Base-by-base conservation (phyloP, 768 basidiomycete genomes). In the Boletus sp. region DNA sequence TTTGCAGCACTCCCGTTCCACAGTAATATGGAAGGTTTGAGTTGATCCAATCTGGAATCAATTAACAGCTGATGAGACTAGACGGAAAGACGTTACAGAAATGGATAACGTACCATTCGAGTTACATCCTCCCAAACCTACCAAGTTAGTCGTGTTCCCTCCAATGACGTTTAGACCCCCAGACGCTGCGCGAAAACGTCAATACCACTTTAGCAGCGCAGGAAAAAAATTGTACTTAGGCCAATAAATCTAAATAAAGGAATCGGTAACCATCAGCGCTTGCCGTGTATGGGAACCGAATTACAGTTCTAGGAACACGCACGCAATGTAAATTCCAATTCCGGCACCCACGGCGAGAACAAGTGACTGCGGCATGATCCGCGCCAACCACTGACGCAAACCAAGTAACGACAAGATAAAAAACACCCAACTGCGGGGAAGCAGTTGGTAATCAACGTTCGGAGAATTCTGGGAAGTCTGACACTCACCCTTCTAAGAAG, bases 261-360 rank as follows among this genome's bases (percentile, higher is more conserved):
- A 58, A 50, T 51, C 33, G 42, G 41, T 29, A 36, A 3, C n/a
- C 49, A 61, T 71, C 39, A 69, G 45, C 17, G 24, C 24, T 24
- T 24, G 18, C 37, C 28, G 2, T 32, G 6, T 1, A 44, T 32
- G 5, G 29, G 28, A 44, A 55, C 58, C 15, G 50, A 36, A 29
- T 35, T 51, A 36, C 44, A 24, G 17, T 53, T 42, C 15, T 56
- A 10, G 15, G 20, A 56, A 42, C 29, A 81, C 84, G 66, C 64
- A 90, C 80, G 91, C 90, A 61, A 94, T 90, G 73, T 90, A 94
- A 17, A 94, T 71, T 57, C 92, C 92, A 64, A 94, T 93, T 56
- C 92, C 92, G 37, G 89, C 84, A 42, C 92, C 92, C 11, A 92
- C 89, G 2, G 92, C 87, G 54, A 92, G 80, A 5, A 92, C 85